Percentiles rank a stretch among this genome's conserved stretches.
Evolutionary conservation across 2,329 filamentous ascomycete genomes (phyloP).

Genomic region (Colletotrichum magnum): DNA sequence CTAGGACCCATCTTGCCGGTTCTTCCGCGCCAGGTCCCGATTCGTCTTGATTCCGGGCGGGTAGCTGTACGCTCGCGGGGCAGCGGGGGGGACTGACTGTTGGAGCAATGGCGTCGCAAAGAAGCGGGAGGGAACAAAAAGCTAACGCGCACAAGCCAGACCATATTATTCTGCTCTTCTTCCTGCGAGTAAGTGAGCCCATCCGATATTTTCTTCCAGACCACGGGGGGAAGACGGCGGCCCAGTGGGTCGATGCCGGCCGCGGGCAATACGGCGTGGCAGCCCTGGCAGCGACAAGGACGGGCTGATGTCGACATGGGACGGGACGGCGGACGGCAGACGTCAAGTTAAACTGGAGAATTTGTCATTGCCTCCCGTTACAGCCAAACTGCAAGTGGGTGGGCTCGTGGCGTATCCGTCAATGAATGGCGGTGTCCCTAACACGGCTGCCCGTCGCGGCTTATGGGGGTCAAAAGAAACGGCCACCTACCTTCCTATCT

Average conservation of each 20-base stretch:
- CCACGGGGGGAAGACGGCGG: conserved; percentile 2
- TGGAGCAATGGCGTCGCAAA: conserved; percentile 6
- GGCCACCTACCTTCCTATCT: not conserved
- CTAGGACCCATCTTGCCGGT: conserved; percentile 31
- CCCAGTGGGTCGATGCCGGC: not conserved
- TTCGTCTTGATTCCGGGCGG: conserved; percentile 13
- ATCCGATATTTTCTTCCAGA: not conserved
- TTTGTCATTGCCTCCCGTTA: conserved; percentile 7
- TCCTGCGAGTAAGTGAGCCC: conserved; percentile 36
- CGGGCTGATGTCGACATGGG: conserved; percentile 4
- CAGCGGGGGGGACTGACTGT: not conserved
- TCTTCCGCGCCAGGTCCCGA: conserved; percentile 21
- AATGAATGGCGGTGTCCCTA: conserved; percentile 29
- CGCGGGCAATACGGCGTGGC: not conserved
- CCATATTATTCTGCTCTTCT: conserved; percentile 26
- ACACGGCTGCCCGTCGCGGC: conserved; percentile 7
- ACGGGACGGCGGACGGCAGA: conserved; percentile 1
- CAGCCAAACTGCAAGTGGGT: conserved; percentile 3
- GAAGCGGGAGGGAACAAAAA: not conserved
- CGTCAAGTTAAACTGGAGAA: conserved; percentile 7
- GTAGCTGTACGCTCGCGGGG: not conserved
- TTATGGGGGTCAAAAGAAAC: conserved; percentile 18
- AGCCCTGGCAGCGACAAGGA: not conserved
- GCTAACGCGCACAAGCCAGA: conserved; percentile 26
- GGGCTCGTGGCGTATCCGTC: conserved; percentile 19